Base-by-base conservation (phyloP, 2,329 filamentous ascomycete genomes). In the Aspergillus transmontanensis region DNA sequence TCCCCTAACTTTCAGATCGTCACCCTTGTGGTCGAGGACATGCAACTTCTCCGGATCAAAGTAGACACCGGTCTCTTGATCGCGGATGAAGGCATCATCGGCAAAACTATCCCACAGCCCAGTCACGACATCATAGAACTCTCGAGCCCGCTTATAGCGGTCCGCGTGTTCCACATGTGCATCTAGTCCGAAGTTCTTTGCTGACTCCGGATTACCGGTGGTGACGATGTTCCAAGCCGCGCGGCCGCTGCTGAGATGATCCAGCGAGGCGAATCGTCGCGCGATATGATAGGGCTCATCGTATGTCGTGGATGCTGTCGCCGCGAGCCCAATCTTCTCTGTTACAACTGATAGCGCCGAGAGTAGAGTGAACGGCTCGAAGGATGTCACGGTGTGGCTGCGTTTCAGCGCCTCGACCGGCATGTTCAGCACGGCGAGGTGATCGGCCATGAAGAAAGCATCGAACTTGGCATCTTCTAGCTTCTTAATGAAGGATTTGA, bases 331-430 rank as follows among this genome's bases (percentile, higher is more conserved):
- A 34, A 85, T 85, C 58, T 77, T 80, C 0, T 80, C 76, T 0
- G 83, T 85, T 0, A 84, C 81, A 0, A 77, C 72, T 0, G 83
- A 83, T 0, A 85, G 73, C 0, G 83, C 83, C 3, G 82, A 84
- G 2, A 85, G 76, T 2, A 85, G 71, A 0, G 84, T 85, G 66
- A 85, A 85, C 0, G 83, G 84, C 67, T 87, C 85, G 62, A 86
- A 87, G 0, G 84, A 86, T 0, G 84, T 86, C 0, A 85, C 83
- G 0, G 85, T 87, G 59, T 87, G 85, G 64, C 83, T 86, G 34
- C 85, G 82, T 66, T 84, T 84, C 12, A 87, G 76, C 1, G 85
- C 85, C 60, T 87, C 85, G 1, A 83, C 72, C 0, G 84, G 84
- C 85, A 86, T 85, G 64, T 86, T 86, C 50, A 85, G 69, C 2